A percentile compares a stretch with the other conserved stretches of the same genome.
phyloP scores from a whole-genome alignment of 2,329 filamentous ascomycete species.

The Fusarium sp. region DNA sequence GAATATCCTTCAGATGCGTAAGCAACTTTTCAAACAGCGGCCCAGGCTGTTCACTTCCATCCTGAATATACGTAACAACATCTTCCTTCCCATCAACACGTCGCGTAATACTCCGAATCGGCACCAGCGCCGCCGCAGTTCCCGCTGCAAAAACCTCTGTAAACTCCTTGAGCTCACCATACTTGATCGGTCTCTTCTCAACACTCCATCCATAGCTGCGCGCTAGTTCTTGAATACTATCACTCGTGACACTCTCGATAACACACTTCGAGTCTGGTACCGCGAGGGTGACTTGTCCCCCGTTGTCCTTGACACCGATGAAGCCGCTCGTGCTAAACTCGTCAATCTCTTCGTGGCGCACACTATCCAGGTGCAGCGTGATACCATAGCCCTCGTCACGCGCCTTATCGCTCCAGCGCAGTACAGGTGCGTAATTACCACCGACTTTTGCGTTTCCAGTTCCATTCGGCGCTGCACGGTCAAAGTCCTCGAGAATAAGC shows the following conservation, averaged over 20 bases:
- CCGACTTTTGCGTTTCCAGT: constrained; percentile 94
- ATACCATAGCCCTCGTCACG: constrained; percentile 87
- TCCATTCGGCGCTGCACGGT: constrained; percentile 90
- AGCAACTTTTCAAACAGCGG: constrained; percentile 79
- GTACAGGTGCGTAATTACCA: constrained; percentile 94
- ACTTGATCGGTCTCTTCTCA: constrained; percentile 78
- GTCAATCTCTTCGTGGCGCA: constrained; percentile 85
- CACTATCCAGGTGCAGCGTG: constrained; percentile 91
- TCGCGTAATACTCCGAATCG: constrained; percentile 90
- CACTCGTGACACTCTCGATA: constrained; percentile 87
- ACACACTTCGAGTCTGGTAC: constrained; percentile 90
- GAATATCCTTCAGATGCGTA: constrained; percentile 83
- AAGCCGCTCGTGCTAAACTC: constrained; percentile 97
- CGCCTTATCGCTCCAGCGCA: constrained; percentile 88
- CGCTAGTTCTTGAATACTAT: constrained; percentile 82
- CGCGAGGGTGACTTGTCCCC: constrained; percentile 75
- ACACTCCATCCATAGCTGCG: constrained; percentile 85
- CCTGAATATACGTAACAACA: constrained; percentile 67
- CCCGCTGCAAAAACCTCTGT: constrained; percentile 90
- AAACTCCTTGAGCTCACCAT: constrained; percentile 66
- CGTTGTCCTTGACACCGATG: constrained; percentile 77
- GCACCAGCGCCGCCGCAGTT: constrained; percentile 90
- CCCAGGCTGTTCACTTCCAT: constrained; percentile 75
- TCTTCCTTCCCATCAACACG: constrained; percentile 59
- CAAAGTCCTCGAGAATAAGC: constrained; percentile 91